Evolutionary conservation across 2,329 filamentous ascomycete genomes (phyloP).

Genomic region (Xylariaceae sp.): DNA sequence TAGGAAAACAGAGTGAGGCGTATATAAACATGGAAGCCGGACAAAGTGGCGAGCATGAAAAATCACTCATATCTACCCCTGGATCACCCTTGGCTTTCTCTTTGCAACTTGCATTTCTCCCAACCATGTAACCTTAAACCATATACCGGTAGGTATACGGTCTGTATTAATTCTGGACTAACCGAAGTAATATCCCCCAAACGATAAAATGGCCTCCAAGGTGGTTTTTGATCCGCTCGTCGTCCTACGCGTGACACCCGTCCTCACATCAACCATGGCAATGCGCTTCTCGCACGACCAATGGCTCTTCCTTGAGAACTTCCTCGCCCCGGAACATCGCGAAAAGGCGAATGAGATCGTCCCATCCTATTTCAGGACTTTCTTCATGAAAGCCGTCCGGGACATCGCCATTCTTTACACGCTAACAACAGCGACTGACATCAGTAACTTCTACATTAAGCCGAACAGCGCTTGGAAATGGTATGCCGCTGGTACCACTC

Average conservation of each 20-base stretch:
- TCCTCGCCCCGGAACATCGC: conserved; percentile 33
- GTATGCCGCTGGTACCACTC: conserved; percentile 31
- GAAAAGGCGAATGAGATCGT: conserved; percentile 36
- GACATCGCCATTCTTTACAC: conserved; percentile 30
- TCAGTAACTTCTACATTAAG: conserved; percentile 27
- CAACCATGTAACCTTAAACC: no score
- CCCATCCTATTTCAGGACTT: conserved; percentile 41
- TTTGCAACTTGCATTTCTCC: no score
- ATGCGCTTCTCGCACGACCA: conserved; percentile 45
- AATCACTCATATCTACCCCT: no score
- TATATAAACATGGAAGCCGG: no score
- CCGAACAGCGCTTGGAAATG: conserved; percentile 24
- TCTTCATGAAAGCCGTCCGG: conserved; percentile 36
- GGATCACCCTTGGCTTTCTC: no score
- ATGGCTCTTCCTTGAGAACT: conserved; percentile 39
- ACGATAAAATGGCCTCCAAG: conserved; percentile 22
- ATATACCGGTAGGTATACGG: no score
- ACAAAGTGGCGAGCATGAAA: no score
- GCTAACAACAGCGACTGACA: conserved; percentile 27
- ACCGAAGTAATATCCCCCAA: no score
- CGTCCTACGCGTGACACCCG: conserved; percentile 41
- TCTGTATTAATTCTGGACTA: no score
- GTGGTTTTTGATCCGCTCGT: conserved; percentile 38
- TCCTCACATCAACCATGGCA: conserved; percentile 45
- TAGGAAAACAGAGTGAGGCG: no score